Evolutionary conservation across 2,329 filamentous ascomycete species (phyloP).

Genomic region (Cytospora schulzeri): DNA sequence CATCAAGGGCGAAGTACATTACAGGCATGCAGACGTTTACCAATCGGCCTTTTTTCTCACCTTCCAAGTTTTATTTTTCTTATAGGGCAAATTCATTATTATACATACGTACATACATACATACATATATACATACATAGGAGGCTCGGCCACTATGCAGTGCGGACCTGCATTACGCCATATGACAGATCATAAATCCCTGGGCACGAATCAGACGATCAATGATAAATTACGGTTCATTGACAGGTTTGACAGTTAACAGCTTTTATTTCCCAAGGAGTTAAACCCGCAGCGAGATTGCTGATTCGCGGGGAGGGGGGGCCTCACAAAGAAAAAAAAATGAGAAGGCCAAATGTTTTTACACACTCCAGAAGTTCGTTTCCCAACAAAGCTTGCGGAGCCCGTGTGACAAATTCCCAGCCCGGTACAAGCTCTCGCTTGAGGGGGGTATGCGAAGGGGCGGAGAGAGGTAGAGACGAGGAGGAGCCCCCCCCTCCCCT

Average conservation of each 20-base stretch:
- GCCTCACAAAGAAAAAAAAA: no score
- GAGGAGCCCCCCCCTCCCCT: no score
- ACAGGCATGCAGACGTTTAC: neutral
- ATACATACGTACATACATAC: no score
- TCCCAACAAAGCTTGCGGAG: conserved; percentile 2
- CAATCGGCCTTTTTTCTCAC: conserved; percentile 1
- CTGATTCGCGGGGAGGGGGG: conserved; percentile 7
- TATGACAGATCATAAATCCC: conserved; percentile 26
- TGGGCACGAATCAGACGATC: conserved; percentile 20
- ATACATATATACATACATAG: neutral
- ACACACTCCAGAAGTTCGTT: neutral
- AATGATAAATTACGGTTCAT: conserved; percentile 13
- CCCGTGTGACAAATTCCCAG: conserved; percentile 10
- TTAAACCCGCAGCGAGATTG: conserved; percentile 2
- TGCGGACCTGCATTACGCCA: conserved; percentile 20
- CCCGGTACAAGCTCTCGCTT: conserved; percentile 10
- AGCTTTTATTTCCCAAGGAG: neutral
- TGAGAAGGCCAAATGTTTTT: neutral
- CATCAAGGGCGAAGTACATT: conserved; percentile 11
- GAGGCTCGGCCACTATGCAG: conserved; percentile 12
- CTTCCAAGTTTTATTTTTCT: neutral
- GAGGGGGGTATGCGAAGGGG: neutral
- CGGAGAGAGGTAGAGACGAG: no score
- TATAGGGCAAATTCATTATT: neutral
- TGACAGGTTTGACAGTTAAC: conserved; percentile 28